phyloP scores from a whole-genome alignment of 2,329 filamentous ascomycete species.

The Venturia aucupariae region DNA sequence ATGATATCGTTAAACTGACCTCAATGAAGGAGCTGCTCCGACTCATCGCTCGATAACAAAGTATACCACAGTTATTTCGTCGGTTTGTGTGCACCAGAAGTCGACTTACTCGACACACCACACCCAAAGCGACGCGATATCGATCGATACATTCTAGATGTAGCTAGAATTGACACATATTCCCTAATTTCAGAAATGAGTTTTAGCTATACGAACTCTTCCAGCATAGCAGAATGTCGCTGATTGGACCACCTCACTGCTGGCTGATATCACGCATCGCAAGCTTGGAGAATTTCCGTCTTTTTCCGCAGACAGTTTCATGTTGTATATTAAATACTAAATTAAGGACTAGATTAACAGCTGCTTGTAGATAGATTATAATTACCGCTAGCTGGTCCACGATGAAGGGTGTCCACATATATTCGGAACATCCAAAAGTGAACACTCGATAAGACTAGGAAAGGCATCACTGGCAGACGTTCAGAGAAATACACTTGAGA shows the following conservation, averaged over 20 bases:
- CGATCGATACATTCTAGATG: not conserved
- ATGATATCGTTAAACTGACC: not conserved
- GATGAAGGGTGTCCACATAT: not conserved
- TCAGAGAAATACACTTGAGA: too few relatives aligned
- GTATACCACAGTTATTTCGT: not conserved
- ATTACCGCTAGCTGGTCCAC: not conserved
- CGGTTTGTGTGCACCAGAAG: not conserved
- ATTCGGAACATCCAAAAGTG: not conserved
- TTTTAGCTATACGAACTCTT: not conserved
- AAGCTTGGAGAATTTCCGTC: not conserved
- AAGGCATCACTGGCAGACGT: too few relatives aligned
- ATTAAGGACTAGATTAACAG: not conserved
- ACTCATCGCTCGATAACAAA: constrained; percentile 1
- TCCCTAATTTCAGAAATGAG: not conserved
- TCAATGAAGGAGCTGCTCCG: not conserved
- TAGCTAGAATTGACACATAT: not conserved
- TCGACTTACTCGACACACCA: not conserved
- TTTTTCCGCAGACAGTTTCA: not conserved
- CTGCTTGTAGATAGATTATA: not conserved
- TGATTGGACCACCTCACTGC: not conserved
- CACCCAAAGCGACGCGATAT: not conserved
- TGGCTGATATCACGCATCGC: not conserved
- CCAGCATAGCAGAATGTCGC: not conserved
- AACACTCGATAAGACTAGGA: too few relatives aligned
- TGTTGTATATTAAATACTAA: not conserved